Percentiles rank a stretch among this genome's conserved stretches.
Evolutionary conservation across 2,329 filamentous ascomycete genomes (phyloP).

Genomic region (Diaporthe helianthi): DNA sequence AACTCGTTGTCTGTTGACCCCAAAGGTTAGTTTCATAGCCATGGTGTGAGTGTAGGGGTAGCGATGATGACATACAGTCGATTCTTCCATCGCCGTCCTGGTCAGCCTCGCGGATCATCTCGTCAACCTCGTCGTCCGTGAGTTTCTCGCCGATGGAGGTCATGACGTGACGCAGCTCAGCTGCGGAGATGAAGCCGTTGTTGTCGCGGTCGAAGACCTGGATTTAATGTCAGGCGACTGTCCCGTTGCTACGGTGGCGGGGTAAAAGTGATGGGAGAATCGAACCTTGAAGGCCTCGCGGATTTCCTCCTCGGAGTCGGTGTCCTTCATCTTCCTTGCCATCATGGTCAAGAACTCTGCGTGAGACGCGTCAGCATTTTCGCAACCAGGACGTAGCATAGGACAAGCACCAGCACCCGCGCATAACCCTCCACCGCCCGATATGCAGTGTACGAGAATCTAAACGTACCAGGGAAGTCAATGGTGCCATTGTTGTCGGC

Average conservation of each 20-base stretch:
- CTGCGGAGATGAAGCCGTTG: slow-evolving; percentile 90
- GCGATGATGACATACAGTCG: slow-evolving; percentile 68
- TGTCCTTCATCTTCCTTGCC: slow-evolving; percentile 94
- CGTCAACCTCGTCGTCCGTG: slow-evolving; percentile 88
- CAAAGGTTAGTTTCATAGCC: background rate
- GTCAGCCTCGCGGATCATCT: slow-evolving; percentile 92
- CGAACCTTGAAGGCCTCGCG: slow-evolving; percentile 84
- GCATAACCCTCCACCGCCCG: no score
- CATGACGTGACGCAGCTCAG: slow-evolving; percentile 89
- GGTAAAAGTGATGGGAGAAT: background rate
- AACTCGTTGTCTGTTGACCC: slow-evolving; percentile 79
- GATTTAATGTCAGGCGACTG: slow-evolving; percentile 35
- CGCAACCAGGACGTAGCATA: background rate
- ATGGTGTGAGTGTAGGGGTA: background rate
- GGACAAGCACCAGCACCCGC: background rate
- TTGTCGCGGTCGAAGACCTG: slow-evolving; percentile 86
- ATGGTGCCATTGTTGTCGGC: slow-evolving; percentile 93
- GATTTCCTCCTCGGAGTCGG: slow-evolving; percentile 90
- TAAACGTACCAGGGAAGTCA: slow-evolving; percentile 79
- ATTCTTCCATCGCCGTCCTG: slow-evolving; percentile 90
- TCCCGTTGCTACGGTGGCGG: background rate
- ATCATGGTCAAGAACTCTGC: slow-evolving; percentile 92
- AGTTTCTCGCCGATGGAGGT: slow-evolving; percentile 91
- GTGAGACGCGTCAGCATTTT: slow-evolving; percentile 22
- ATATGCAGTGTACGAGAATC: background rate